A percentile compares a stretch with the other conserved stretches of the same genome.
Evolutionary conservation across 2,329 filamentous ascomycete genomes (phyloP).

Genomic region (Exophiala phaeomuriformis): DNA sequence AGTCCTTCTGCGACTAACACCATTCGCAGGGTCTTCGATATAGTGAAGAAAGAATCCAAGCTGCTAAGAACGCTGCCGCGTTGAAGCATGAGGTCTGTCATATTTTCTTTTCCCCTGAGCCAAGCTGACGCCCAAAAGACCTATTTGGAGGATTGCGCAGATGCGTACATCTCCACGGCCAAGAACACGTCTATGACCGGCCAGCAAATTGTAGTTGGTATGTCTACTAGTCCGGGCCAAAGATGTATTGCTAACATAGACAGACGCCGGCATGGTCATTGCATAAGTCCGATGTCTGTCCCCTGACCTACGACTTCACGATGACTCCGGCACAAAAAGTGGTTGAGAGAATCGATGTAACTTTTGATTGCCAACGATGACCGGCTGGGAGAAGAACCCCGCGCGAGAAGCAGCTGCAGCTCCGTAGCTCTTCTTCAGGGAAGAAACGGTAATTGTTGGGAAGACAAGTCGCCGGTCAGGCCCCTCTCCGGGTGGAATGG

Average conservation of each 20-base stretch:
- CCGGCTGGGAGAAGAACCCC: slow-evolving; percentile 10
- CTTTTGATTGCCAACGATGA: slow-evolving; percentile 6
- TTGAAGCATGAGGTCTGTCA: slow-evolving; percentile 52
- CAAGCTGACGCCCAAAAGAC: slow-evolving; percentile 28
- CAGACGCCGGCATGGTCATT: slow-evolving; percentile 23
- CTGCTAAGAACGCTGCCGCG: slow-evolving; percentile 48
- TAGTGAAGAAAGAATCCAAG: slow-evolving; percentile 50
- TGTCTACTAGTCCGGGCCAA: slow-evolving; percentile 10
- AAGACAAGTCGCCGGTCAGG: slow-evolving; percentile 11
- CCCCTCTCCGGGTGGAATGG: neutral
- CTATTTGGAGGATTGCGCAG: slow-evolving; percentile 38
- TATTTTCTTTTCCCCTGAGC: neutral
- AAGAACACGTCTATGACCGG: slow-evolving; percentile 44
- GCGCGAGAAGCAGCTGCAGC: slow-evolving; percentile 18
- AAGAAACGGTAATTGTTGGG: slow-evolving; percentile 17
- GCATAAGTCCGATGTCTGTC: slow-evolving; percentile 1
- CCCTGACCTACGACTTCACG: neutral
- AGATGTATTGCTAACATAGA: slow-evolving; percentile 5
- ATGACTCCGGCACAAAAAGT: neutral
- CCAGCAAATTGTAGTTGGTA: slow-evolving; percentile 40
- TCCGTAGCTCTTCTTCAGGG: slow-evolving; percentile 7
- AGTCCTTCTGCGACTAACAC: neutral
- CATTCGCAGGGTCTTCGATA: slow-evolving; percentile 48
- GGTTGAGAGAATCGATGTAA: slow-evolving; percentile 17
- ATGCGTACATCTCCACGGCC: slow-evolving; percentile 36